A percentile compares a stretch with the other conserved stretches of the same genome.
phyloP scores from a whole-genome alignment of 495 filamentous ascomycete genomes.

The Neurospora cerealis region DNA sequence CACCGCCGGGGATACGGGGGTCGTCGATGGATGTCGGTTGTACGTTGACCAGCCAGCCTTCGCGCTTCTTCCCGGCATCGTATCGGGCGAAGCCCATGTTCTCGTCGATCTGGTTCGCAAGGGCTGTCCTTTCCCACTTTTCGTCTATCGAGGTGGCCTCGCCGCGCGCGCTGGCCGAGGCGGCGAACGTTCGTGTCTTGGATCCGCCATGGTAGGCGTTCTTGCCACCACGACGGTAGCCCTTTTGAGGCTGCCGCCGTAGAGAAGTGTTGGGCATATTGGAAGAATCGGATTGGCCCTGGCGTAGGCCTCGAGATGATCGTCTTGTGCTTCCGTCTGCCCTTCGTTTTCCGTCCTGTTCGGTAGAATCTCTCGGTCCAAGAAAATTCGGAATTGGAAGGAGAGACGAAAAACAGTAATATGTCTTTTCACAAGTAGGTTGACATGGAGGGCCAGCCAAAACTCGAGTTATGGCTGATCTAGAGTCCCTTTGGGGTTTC shows the following conservation, averaged over 20 bases:
- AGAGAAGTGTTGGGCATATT: constrained; percentile 40
- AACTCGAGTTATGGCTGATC: not conserved
- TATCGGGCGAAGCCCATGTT: constrained; percentile 86
- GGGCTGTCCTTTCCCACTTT: constrained; percentile 70
- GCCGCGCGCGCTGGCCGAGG: constrained; percentile 57
- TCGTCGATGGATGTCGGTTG: constrained; percentile 83
- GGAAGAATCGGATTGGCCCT: not conserved
- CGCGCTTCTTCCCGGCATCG: constrained; percentile 74
- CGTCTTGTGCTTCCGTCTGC: not conserved
- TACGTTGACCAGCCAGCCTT: constrained; percentile 94
- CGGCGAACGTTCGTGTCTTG: constrained; percentile 61
- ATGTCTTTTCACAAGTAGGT: not conserved
- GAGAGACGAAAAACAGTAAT: not conserved
- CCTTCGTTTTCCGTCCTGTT: not conserved
- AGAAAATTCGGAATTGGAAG: not conserved
- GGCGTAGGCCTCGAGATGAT: not conserved
- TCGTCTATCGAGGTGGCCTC: constrained; percentile 81
- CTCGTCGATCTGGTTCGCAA: constrained; percentile 89
- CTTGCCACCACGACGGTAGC: constrained; percentile 44
- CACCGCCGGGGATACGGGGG: constrained; percentile 61
- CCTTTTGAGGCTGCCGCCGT: constrained; percentile 35
- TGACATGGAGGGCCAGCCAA: not conserved
- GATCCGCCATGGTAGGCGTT: constrained; percentile 42
- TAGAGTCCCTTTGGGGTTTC: not conserved
- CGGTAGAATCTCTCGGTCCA: not conserved